Evolutionary conservation across 441 rosid species (phyloP), one percentile per base, ranked within the genome.

Genomic region (Capsella rubella): DNA sequence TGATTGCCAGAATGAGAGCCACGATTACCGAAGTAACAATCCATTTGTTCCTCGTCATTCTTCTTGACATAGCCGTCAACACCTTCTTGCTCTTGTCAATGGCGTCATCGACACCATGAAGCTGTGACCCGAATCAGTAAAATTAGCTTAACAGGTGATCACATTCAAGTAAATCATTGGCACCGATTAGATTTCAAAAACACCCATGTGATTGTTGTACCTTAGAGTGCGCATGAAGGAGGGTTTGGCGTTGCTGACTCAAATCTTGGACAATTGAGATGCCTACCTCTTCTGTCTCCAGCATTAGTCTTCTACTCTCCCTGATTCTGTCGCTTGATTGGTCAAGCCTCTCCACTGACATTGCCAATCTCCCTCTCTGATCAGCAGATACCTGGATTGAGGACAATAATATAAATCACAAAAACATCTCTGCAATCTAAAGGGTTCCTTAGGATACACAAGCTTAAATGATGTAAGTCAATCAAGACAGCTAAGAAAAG

Each of bases 271-370:
- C 83, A 43, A 87, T 84, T 28, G 89, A 84, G 67, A 83, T 79
- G 53, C 87, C 91, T 8, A 87, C 79, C 79, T 85, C 91, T 82
- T 89, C 91, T 25, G 93, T 87, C 81, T 89, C 93, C 65, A 89
- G 80, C 66, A 84, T 45, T 35, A 83, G 62, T 82, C 91, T 85
- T 85, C 90, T 83, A 69, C 90, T 84, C 75, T 89, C 87, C 61
- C 75, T 84, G 50, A 89, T 85, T 78, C 90, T 78, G 10, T 85
- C 87, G 62, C 88, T 81, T 9, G 93, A 87, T 56, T 82, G 87
- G 52, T 85, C 82, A 60, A 89, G 51, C 64, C 94, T 83, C 84
- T 89, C 94, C 1, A 87, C 82, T 31, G 91, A 89, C 85, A 89
- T 83, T 13, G 90, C 82, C 75, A 85, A 10, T 55, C 90, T 81